Percentiles rank a stretch among this genome's conserved stretches.
Conservation (phyloP, 768 basidiomycete genomes). For the Cantharellus anzutake region DNA sequence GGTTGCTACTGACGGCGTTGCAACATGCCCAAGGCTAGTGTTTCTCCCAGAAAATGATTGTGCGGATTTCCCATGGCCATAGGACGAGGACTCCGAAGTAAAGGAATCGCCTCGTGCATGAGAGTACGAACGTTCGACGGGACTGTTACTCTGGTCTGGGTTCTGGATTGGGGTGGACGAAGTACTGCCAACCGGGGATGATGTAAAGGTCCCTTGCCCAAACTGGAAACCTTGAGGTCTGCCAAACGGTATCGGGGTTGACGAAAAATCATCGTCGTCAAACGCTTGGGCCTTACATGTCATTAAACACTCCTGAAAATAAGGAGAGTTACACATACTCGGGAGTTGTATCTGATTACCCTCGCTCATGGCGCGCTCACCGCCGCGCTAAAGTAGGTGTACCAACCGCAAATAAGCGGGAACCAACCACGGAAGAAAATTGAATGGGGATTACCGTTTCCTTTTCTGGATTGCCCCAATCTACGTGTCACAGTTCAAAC, state of each 20-base stretch:
- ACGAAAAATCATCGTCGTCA: slow-evolving; percentile 44
- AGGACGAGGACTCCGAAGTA: slow-evolving; percentile 55
- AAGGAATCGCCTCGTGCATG: slow-evolving; percentile 65
- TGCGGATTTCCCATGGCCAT: slow-evolving; percentile 36
- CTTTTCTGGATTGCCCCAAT: too few relatives aligned
- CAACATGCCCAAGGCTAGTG: slow-evolving; percentile 1
- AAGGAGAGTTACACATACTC: slow-evolving; percentile 20
- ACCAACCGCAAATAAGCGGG: neutral
- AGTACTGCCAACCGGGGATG: neutral
- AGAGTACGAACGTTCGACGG: slow-evolving; percentile 32
- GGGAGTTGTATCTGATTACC: slow-evolving; percentile 46
- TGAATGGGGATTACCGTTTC: too few relatives aligned
- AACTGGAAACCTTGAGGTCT: slow-evolving; percentile 23
- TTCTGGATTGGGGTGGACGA: slow-evolving; percentile 21
- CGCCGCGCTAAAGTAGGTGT: neutral
- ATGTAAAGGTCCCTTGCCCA: neutral
- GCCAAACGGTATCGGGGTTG: slow-evolving; percentile 51
- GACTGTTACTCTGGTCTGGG: slow-evolving; percentile 14
- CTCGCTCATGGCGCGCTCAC: slow-evolving; percentile 5
- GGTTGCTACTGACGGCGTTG: slow-evolving; percentile 13
- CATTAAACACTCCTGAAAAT: neutral
- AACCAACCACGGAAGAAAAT: neutral
- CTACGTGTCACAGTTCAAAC: neutral
- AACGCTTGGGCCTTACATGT: slow-evolving; percentile 31
- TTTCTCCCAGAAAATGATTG: slow-evolving; percentile 8